Percentiles rank a stretch among this genome's conserved stretches.
Evolutionary conservation across 768 basidiomycete species (phyloP).

Genomic region (Coprinopsis marcescibilis): DNA sequence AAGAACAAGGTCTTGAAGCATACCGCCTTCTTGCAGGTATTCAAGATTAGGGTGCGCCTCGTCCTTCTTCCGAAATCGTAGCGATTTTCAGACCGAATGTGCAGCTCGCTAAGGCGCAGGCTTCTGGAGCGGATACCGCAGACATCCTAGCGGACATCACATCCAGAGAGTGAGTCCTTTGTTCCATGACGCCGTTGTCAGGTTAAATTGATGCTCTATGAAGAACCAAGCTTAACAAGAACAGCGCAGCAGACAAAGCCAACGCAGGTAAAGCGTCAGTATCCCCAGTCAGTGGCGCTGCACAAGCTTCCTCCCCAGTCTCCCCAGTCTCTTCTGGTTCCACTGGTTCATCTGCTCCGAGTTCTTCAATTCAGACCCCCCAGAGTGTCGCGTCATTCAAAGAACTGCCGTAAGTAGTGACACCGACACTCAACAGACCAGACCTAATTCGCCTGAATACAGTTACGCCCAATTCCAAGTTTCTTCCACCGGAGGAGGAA

Average conservation of each 20-base stretch:
- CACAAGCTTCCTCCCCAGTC: too few relatives aligned
- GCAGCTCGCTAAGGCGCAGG: background rate
- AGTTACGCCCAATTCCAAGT: too few relatives aligned
- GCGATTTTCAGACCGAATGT: background rate
- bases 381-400: too few relatives aligned
- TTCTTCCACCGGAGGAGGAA: too few relatives aligned
- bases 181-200: background rate
- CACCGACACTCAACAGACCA: too few relatives aligned
- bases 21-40: background rate
- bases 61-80: background rate
- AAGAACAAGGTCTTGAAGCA: slow-evolving; percentile 5
- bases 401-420: too few relatives aligned
- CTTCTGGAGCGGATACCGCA: background rate
- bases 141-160: background rate
- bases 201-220: background rate
- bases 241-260: background rate
- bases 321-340: too few relatives aligned
- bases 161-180: background rate
- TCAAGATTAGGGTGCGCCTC: background rate
- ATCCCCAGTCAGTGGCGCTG: background rate
- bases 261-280: background rate
- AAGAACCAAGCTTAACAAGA: background rate
- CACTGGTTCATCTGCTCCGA: too few relatives aligned
- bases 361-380: too few relatives aligned
- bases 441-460: too few relatives aligned